phyloP scores from a whole-genome alignment of 179 eudicot species.

The Amaranthus tricolor region DNA sequence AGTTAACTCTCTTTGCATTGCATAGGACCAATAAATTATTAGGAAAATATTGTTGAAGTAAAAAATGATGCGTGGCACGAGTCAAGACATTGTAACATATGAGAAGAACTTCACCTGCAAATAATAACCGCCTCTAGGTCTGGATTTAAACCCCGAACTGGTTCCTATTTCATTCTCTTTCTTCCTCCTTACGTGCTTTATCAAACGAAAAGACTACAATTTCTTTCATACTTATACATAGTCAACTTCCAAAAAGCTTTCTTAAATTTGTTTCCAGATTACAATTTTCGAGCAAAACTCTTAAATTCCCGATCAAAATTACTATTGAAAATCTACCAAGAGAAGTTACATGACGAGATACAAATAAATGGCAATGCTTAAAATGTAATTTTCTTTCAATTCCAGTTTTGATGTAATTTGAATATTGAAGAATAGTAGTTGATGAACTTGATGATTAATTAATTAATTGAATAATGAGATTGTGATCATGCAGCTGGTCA shows the following conservation, averaged over 20 bases:
- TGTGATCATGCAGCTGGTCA: slow-evolving; percentile 32
- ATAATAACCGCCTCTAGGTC: background rate
- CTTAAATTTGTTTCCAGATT: background rate
- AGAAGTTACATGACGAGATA: background rate
- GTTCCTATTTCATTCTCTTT: background rate
- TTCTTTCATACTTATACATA: background rate
- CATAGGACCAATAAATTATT: too few relatives aligned
- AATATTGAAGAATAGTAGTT: background rate
- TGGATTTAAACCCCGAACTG: background rate
- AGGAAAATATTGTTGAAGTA: too few relatives aligned
- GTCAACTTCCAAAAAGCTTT: background rate
- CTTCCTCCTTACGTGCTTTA: background rate
- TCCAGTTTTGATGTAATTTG: background rate
- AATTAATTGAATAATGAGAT: background rate
- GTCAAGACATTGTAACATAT: too few relatives aligned
- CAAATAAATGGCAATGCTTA: background rate
- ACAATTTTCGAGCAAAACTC: background rate
- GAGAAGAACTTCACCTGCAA: too few relatives aligned
- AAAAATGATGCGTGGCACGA: too few relatives aligned
- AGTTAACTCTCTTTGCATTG: too few relatives aligned
- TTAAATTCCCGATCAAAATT: background rate
- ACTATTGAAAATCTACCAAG: background rate
- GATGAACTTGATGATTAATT: background rate
- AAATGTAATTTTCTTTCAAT: background rate
- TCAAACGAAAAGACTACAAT: background rate